Evolutionary conservation across 2,329 filamentous ascomycete genomes (phyloP).

Genomic region (Diatrype stigma): DNA sequence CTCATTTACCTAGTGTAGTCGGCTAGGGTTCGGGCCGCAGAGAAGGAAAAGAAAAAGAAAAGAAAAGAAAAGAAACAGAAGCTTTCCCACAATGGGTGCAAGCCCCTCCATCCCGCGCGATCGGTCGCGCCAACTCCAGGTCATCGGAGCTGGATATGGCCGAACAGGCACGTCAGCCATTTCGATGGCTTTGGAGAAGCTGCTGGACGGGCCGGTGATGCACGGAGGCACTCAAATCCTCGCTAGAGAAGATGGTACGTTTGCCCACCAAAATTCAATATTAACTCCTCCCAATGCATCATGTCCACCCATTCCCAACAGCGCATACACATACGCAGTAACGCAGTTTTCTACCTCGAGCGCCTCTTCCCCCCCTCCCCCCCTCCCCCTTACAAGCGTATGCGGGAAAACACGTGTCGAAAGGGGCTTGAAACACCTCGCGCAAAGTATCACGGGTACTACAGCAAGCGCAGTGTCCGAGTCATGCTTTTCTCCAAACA

Average conservation of each 20-base stretch:
- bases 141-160: conserved; percentile 39
- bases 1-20: too few relatives aligned
- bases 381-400: too few relatives aligned
- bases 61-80: background rate
- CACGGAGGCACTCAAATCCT: conserved; percentile 41
- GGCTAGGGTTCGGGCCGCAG: too few relatives aligned
- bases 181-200: conserved; percentile 40
- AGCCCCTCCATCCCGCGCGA: conserved; percentile 26
- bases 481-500: too few relatives aligned
- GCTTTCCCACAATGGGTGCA: conserved; percentile 9
- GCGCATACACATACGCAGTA: too few relatives aligned
- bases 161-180: conserved; percentile 48
- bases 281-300: background rate
- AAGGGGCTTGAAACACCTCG: too few relatives aligned
- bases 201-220: conserved; percentile 44
- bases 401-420: background rate
- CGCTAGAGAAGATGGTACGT: conserved; percentile 30
- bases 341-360: too few relatives aligned
- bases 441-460: too few relatives aligned
- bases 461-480: too few relatives aligned
- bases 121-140: conserved; percentile 28
- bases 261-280: background rate
- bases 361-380: too few relatives aligned
- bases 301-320: background rate
- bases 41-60: background rate